Evolutionary conservation across 139 green algal species (phyloP).

Genomic region (Micractinium sp.): DNA sequence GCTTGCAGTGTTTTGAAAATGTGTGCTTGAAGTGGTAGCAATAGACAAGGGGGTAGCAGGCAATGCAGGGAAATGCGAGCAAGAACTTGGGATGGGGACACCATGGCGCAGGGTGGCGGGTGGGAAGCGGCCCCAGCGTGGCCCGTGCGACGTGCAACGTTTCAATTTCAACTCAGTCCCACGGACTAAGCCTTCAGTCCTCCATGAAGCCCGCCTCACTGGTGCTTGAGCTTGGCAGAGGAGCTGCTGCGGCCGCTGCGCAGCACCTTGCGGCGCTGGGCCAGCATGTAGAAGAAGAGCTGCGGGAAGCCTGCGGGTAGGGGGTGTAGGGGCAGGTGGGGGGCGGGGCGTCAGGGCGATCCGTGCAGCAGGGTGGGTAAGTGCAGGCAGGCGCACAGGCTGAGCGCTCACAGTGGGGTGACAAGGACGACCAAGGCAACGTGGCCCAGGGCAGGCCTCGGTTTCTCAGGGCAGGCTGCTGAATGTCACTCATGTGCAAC

Average conservation of each 20-base stretch:
- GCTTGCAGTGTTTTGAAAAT: neutral
- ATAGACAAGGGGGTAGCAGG: neutral
- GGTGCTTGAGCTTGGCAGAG: constrained; percentile 24
- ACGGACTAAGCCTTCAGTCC: no score
- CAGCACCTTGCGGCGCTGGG: constrained; percentile 82
- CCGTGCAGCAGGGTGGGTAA: no score
- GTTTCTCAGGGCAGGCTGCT: no score
- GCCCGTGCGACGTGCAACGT: no score
- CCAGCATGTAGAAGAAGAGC: constrained; percentile 91
- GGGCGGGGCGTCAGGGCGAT: neutral
- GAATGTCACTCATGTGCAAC: no score
- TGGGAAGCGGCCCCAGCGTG: no score
- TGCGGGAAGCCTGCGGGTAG: constrained; percentile 69
- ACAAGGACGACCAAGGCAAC: no score
- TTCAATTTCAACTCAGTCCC: no score
- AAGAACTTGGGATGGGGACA: neutral
- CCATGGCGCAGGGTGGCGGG: no score
- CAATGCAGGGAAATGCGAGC: neutral
- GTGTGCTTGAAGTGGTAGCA: neutral
- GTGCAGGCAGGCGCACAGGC: neutral
- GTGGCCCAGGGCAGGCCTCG: no score
- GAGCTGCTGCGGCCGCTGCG: constrained; percentile 31
- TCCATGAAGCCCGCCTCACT: neutral
- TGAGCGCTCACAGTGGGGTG: no score
- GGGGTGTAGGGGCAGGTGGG: neutral